These are phyloP conservation scores for Thalassiosira mediterranea DNA, from an alignment of 352 stramenopile genomes.

Conservation along the genomic window DNA sequence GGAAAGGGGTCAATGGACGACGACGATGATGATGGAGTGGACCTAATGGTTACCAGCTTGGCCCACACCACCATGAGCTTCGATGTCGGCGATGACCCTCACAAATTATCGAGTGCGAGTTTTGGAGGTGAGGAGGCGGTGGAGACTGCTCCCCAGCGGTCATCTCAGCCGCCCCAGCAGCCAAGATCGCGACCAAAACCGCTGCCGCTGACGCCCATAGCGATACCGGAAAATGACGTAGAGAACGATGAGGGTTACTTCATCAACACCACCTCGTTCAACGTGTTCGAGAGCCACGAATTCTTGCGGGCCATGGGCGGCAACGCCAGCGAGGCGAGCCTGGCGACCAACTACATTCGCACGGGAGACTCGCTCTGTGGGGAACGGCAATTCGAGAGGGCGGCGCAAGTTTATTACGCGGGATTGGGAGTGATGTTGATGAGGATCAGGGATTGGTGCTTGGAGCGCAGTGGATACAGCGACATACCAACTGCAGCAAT, in stretches of 20 bases:
- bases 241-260: slow-evolving; percentile 18
- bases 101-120: no score
- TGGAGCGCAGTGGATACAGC: slow-evolving; percentile 1
- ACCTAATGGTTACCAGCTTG: slow-evolving; percentile 23
- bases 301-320: slow-evolving; percentile 53
- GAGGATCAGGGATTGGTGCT: slow-evolving; percentile 34
- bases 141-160: not conserved
- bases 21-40: slow-evolving; percentile 14
- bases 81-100: no score
- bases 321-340: slow-evolving; percentile 27
- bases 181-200: not conserved
- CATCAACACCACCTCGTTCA: slow-evolving; percentile 38
- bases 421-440: slow-evolving; percentile 44
- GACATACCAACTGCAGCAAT: not conserved
- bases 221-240: slow-evolving; percentile 4
- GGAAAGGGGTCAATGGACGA: slow-evolving; percentile 4
- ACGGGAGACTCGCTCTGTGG: slow-evolving; percentile 38
- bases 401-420: slow-evolving; percentile 51
- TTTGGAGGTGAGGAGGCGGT: not conserved
- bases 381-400: slow-evolving; percentile 25
- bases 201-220: not conserved
- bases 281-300: slow-evolving; percentile 47
- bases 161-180: not conserved
- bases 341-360: slow-evolving; percentile 48
- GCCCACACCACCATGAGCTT: slow-evolving; percentile 48